Evolutionary conservation across 2,329 filamentous ascomycete genomes (phyloP), one percentile per base, ranked within the genome.

Genomic region (Botrytis cinerea): DNA sequence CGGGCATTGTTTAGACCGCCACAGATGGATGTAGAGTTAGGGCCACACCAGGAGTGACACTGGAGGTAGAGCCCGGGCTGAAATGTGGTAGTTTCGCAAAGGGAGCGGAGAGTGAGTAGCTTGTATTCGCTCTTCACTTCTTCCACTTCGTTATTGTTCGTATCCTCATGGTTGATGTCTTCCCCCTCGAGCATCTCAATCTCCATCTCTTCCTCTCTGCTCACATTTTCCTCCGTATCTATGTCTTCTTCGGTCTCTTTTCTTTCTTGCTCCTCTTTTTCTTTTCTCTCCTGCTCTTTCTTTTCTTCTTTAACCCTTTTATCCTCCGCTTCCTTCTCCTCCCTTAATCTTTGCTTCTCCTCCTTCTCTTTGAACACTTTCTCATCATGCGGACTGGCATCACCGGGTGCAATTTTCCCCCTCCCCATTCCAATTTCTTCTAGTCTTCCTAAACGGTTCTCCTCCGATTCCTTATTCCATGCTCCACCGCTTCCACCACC

Each of bases 1-100:
- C 77, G 71, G 12, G 74, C 75, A 63, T 79, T 79, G 70, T 77
- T 78, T 1, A 77, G 67, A 10, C 78, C 78, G 16, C 78, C 77
- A 28, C 68, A 71, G 32, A 76, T 67, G 18, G 77, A 74, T 25
- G 59, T 76, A 18, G 73, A 45, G n/a, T 75, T 71, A 28, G 51
- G 51, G 4, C 75, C 74, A 64, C 68, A 74, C 62, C 70, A 74
- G 43, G 71, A 76, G 46, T 79, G 76, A 9, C 78, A 78, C 46
- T 78, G 77, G 35, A 78, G 71, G 73, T 75, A 79, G n/a, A 78
- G 70, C 1, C 76, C 76, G 8, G 73, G 71, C 6, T 74, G 77
- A 73, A 77, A 78, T 18, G 73, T 35, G 3, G 74, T 75, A 6
- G 66, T 25, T n/a, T 68, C 48, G 69, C 75, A 79, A 5, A 78